phyloP scores from a whole-genome alignment of 768 basidiomycete species.

The Cystofilobasidium capitatum region DNA sequence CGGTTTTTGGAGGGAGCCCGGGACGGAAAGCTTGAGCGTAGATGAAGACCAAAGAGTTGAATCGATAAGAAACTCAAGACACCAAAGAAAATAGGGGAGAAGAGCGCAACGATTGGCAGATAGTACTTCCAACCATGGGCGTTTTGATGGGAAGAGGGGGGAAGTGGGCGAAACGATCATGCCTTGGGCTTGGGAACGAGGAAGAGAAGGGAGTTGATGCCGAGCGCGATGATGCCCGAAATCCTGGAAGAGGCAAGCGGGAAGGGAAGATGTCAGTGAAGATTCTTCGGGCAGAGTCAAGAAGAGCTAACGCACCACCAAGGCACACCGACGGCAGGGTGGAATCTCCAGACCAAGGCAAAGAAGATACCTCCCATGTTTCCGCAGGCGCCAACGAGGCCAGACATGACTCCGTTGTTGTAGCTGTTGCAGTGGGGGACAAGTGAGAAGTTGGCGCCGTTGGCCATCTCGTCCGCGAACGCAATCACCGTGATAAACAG shows the following conservation, averaged over 20 bases:
- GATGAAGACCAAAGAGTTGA: background rate
- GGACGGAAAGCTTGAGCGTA: too few species aligned
- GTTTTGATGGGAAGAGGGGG: too few species aligned
- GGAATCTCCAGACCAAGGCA: slow-evolving; percentile 48
- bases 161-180: slow-evolving; percentile 3
- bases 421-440: slow-evolving; percentile 46
- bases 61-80: background rate
- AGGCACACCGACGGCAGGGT: slow-evolving; percentile 42
- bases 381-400: slow-evolving; percentile 43
- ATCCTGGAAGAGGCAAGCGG: background rate
- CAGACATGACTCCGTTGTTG: slow-evolving; percentile 41
- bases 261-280: background rate
- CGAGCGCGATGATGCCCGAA: slow-evolving; percentile 3
- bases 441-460: slow-evolving; percentile 44
- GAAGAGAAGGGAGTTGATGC: slow-evolving; percentile 13
- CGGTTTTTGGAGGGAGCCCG: too few species aligned
- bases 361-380: slow-evolving; percentile 47
- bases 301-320: slow-evolving; percentile 42
- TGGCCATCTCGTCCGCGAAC: slow-evolving; percentile 43
- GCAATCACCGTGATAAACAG: slow-evolving; percentile 40
- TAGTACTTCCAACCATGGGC: too few species aligned
- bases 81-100: background rate
- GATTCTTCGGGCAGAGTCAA: background rate
- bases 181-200: slow-evolving; percentile 11
- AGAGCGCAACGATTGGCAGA: too few species aligned